Conservation (phyloP, 164 flowering plant genomes). For the Stephania japonica region DNA sequence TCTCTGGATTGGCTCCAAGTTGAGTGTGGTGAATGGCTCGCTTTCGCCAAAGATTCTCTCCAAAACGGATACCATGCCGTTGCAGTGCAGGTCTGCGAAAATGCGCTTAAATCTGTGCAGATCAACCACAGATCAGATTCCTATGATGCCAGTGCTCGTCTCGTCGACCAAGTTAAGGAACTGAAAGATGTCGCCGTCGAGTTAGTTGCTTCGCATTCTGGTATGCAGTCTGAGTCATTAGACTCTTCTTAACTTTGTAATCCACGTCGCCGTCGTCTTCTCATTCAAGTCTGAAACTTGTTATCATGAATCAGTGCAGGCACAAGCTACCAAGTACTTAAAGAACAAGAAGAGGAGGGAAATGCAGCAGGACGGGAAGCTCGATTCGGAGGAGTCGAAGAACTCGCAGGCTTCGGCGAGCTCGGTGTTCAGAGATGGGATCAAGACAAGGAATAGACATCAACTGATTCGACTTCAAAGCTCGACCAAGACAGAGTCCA, state of each 20-base stretch:
- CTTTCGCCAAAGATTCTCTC: slow-evolving; percentile 52
- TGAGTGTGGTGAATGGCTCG: slow-evolving; percentile 55
- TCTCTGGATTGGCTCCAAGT: slow-evolving; percentile 41
- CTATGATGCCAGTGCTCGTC: slow-evolving; percentile 13
- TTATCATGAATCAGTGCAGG: slow-evolving; percentile 49
- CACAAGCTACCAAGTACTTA: slow-evolving; percentile 53
- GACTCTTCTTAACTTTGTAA: no score
- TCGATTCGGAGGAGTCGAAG: background rate
- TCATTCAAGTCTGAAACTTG: background rate
- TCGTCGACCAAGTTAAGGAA: slow-evolving; percentile 32
- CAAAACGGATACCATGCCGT: slow-evolving; percentile 53
- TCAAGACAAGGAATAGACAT: slow-evolving; percentile 41
- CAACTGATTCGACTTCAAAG: slow-evolving; percentile 30
- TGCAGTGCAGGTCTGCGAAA: slow-evolving; percentile 61
- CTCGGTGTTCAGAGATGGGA: slow-evolving; percentile 49
- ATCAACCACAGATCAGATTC: slow-evolving; percentile 15
- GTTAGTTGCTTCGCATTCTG: slow-evolving; percentile 45
- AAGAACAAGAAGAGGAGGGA: slow-evolving; percentile 42
- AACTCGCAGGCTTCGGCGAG: slow-evolving; percentile 35
- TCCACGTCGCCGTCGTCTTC: no score
- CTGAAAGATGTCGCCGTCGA: slow-evolving; percentile 33
- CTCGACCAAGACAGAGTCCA: slow-evolving; percentile 11
- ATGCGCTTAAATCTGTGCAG: slow-evolving; percentile 37
- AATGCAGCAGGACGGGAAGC: slow-evolving; percentile 15
- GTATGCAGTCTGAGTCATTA: slow-evolving; percentile 15